Conservation (phyloP, 169 alveolate genomes). For the Toxoplasma gondii region DNA sequence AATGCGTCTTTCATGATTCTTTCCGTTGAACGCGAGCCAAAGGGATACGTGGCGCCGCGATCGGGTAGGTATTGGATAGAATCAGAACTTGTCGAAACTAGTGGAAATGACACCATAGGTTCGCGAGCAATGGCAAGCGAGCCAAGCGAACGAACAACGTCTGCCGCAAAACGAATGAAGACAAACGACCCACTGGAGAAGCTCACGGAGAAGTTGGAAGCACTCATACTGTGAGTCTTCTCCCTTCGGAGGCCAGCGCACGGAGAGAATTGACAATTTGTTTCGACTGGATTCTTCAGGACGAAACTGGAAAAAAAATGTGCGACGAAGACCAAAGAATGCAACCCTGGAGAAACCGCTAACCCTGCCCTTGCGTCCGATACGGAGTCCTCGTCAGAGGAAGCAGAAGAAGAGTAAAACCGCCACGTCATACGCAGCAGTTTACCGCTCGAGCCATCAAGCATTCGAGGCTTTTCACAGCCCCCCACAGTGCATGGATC, state of each 20-base stretch:
- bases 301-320: constrained; percentile 20
- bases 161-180: constrained; percentile 4
- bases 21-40: neutral
- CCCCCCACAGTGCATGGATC: too few species aligned
- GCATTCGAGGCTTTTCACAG: too few species aligned
- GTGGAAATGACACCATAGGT: neutral
- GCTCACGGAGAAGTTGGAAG: neutral
- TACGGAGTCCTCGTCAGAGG: neutral
- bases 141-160: neutral
- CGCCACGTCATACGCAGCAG: too few species aligned
- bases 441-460: too few species aligned
- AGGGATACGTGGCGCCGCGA: neutral
- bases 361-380: neutral
- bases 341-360: neutral
- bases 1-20: constrained; percentile 23
- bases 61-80: neutral
- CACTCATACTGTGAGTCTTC: neutral
- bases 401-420: neutral
- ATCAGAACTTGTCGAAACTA: neutral
- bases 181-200: neutral
- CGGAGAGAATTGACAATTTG: neutral
- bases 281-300: neutral
- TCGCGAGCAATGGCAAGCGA: neutral
- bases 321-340: neutral
- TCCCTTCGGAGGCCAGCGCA: neutral